phyloP scores from a whole-genome alignment of 257 asterid genomes.

The Plantago ovata region DNA sequence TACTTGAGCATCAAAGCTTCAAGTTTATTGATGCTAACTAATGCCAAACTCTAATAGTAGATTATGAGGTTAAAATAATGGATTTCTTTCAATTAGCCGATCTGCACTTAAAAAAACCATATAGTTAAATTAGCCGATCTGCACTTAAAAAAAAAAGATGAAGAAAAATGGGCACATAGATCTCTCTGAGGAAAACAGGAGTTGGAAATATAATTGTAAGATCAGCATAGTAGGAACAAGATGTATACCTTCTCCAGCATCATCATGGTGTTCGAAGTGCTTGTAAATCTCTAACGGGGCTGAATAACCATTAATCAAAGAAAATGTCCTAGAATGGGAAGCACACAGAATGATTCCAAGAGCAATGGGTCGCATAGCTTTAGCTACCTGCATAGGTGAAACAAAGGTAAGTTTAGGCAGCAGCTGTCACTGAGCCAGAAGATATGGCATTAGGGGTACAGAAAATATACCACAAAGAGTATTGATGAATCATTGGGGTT shows the following conservation, averaged over 20 bases:
- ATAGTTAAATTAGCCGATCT: neutral
- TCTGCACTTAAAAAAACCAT: too few species aligned
- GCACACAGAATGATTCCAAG: slow-evolving; percentile 89
- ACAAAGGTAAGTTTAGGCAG: slow-evolving; percentile 28
- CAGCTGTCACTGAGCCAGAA: slow-evolving; percentile 16
- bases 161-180: slow-evolving; percentile 6
- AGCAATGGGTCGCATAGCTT: slow-evolving; percentile 65
- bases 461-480: slow-evolving; percentile 55
- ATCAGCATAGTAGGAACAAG: slow-evolving; percentile 10
- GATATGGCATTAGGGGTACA: slow-evolving; percentile 11
- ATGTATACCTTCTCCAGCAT: slow-evolving; percentile 64
- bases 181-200: neutral
- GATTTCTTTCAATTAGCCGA: too few species aligned
- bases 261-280: slow-evolving; percentile 93
- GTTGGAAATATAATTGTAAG: neutral
- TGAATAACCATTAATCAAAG: slow-evolving; percentile 87
- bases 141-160: neutral
- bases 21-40: too few species aligned
- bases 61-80: too few species aligned
- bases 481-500: slow-evolving; percentile 46
- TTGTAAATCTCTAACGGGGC: slow-evolving; percentile 95
- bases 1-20: too few species aligned
- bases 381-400: slow-evolving; percentile 64
- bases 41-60: too few species aligned
- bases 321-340: slow-evolving; percentile 89